phyloP scores from a whole-genome alignment of 2,329 filamentous ascomycete genomes.

The Pseudophaeomoniella oleicola region DNA sequence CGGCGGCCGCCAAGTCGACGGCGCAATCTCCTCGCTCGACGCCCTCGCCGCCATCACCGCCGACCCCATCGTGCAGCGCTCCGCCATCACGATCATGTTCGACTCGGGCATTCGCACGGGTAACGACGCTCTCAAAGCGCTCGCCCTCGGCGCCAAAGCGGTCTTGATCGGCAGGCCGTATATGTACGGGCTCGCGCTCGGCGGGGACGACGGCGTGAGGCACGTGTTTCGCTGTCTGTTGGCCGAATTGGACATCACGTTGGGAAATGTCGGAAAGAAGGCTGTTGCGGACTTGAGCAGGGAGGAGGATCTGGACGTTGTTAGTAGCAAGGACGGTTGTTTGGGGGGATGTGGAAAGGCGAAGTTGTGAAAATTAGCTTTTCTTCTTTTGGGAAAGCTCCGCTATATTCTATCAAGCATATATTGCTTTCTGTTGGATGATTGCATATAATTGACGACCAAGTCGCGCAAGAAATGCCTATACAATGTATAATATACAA shows the following conservation, averaged over 20 bases:
- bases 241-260: constrained; percentile 23
- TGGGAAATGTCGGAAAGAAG: constrained; percentile 12
- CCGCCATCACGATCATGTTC: constrained; percentile 30
- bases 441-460: too few species aligned
- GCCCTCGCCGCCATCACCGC: constrained; percentile 47
- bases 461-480: too few species aligned
- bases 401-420: too few species aligned
- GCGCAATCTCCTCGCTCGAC: constrained; percentile 35
- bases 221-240: constrained; percentile 35
- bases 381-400: too few species aligned
- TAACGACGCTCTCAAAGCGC: constrained; percentile 35
- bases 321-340: background rate
- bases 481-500: too few species aligned
- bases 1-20: constrained; percentile 36
- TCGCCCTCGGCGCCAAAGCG: constrained; percentile 40
- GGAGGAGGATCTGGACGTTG: constrained; percentile 9
- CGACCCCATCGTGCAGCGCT: constrained; percentile 20
- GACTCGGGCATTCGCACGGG: constrained; percentile 37
- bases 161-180: constrained; percentile 43
- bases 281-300: constrained; percentile 10
- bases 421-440: too few species aligned
- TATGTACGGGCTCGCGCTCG: constrained; percentile 43
- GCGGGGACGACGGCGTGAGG: constrained; percentile 37
- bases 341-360: too few species aligned
- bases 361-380: background rate